Evolutionary conservation across 352 stramenopile genomes (phyloP).

Genomic region (Aphanomyces euteiches): DNA sequence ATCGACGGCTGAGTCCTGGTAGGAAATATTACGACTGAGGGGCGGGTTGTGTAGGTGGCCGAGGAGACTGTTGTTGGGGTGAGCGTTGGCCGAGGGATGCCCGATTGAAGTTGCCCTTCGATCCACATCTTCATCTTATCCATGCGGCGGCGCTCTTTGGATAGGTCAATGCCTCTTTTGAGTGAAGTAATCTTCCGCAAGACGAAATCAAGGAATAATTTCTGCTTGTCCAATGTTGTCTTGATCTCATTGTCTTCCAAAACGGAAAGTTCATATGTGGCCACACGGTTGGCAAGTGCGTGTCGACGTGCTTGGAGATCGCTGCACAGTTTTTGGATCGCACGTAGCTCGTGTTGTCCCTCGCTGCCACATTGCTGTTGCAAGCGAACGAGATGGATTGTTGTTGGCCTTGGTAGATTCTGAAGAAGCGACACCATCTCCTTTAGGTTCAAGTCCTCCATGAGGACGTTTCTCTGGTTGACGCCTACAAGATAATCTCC

Average conservation of each 20-base stretch:
- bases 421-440: background rate
- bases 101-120: background rate
- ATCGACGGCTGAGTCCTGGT: background rate
- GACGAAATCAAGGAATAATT: background rate
- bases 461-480: background rate
- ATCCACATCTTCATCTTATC: constrained; percentile 19
- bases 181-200: background rate
- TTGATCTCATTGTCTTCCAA: constrained; percentile 2
- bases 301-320: background rate
- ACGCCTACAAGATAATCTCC: constrained; percentile 16
- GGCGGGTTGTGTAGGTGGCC: no score
- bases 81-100: background rate
- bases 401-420: background rate
- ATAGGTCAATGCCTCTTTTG: background rate
- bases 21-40: no score
- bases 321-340: background rate
- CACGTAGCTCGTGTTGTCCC: background rate
- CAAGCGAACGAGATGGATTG: background rate
- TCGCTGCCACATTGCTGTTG: background rate
- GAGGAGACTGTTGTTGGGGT: background rate
- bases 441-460: constrained; percentile 4
- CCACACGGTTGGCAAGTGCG: background rate
- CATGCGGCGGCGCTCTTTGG: background rate
- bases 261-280: background rate
- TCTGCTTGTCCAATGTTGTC: background rate